Conservation (phyloP, 257 asterid species). For the Thymus quinquecostatus region DNA sequence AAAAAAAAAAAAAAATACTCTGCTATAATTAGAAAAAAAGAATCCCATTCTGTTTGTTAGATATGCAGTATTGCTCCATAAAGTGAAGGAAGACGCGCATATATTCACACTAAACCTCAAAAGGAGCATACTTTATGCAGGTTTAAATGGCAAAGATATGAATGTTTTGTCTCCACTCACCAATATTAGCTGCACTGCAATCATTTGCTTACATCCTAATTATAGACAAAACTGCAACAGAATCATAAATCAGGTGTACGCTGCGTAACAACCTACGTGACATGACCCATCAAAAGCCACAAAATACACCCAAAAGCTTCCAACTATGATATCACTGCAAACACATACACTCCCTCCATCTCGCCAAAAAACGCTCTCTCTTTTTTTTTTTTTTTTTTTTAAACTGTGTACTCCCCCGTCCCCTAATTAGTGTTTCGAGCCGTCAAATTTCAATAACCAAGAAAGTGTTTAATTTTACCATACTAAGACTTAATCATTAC, state of each 20-base stretch:
- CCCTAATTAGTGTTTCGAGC: too few relatives aligned
- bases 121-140: constrained; percentile 20
- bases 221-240: constrained; percentile 30
- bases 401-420: too few relatives aligned
- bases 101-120: constrained; percentile 36
- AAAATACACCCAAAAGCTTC: constrained; percentile 16
- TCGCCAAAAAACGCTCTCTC: background rate
- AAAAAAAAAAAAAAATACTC: too few relatives aligned
- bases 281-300: constrained; percentile 28
- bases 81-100: constrained; percentile 25
- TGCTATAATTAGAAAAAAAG: too few relatives aligned
- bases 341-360: background rate
- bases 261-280: constrained; percentile 37
- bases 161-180: too few relatives aligned
- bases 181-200: constrained; percentile 32
- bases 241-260: constrained; percentile 33
- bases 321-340: constrained; percentile 14
- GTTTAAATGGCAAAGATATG: constrained; percentile 26
- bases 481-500: too few relatives aligned
- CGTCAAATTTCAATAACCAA: too few relatives aligned
- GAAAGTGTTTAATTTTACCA: too few relatives aligned
- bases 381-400: background rate
- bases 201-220: constrained; percentile 43
- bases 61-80: background rate
- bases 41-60: background rate